Conservation (phyloP, 2,329 filamentous ascomycete genomes). For the Atkinsonella texensis region DNA sequence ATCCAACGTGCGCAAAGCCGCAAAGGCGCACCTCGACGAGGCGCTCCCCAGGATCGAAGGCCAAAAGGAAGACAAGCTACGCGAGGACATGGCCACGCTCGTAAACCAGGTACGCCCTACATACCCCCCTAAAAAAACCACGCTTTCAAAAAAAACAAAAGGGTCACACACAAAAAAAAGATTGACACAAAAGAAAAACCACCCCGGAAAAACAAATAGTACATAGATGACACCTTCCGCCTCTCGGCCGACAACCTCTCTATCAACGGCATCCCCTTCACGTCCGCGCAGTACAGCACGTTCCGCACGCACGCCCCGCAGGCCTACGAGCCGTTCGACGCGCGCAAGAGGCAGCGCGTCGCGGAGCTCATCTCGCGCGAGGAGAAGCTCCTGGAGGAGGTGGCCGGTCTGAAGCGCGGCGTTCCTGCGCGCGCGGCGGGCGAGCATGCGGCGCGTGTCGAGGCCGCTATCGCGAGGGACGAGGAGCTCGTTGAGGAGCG, state of each 20-base stretch:
- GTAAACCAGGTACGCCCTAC: conserved; percentile 39
- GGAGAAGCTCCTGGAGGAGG: conserved; percentile 51
- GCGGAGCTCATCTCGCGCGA: conserved; percentile 50
- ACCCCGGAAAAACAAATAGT: conserved; percentile 26
- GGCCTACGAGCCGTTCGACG: conserved; percentile 48
- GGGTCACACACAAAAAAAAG: too few species aligned
- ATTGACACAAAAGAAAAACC: too few species aligned
- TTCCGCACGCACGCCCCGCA: conserved; percentile 17
- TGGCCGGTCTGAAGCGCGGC: conserved; percentile 45
- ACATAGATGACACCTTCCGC: conserved; percentile 48
- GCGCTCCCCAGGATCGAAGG: conserved; percentile 53
- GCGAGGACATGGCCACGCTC: conserved; percentile 45
- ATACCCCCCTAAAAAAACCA: too few species aligned
- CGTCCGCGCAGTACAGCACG: conserved; percentile 24
- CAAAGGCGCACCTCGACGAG: conserved; percentile 52
- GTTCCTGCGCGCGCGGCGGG: conserved; percentile 35
- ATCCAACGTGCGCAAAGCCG: conserved; percentile 55
- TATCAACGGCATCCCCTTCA: conserved; percentile 48
- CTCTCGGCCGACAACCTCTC: conserved; percentile 46
- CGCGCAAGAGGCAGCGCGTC: conserved; percentile 44
- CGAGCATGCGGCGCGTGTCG: conserved; percentile 28
- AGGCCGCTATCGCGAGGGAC: conserved; percentile 31
- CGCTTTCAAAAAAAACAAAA: background rate
- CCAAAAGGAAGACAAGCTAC: conserved; percentile 41
- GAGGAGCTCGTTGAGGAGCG: conserved; percentile 29